Evolutionary conservation across 2,329 filamentous ascomycete genomes (phyloP).

Genomic region (Neonectria coccinea): DNA sequence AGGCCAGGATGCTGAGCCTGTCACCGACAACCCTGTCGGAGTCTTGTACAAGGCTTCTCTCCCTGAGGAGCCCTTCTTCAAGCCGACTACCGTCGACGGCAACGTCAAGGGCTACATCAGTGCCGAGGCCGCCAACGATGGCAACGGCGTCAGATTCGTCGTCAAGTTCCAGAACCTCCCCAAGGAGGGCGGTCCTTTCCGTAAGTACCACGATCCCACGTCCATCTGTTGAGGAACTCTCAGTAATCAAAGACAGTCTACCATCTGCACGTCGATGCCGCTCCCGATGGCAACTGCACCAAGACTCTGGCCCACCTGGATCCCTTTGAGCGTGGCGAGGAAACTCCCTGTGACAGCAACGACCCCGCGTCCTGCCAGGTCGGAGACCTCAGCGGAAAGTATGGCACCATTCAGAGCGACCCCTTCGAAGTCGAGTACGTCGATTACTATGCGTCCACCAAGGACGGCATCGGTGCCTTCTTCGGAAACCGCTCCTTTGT

Average conservation of each 20-base stretch:
- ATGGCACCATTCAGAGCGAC: conserved; percentile 68
- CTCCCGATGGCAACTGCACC: conserved; percentile 80
- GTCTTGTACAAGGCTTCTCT: conserved; percentile 67
- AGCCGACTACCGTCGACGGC: conserved; percentile 58
- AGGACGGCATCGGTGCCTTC: conserved; percentile 64
- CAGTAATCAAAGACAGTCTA: conserved; percentile 64
- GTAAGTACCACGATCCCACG: conserved; percentile 56
- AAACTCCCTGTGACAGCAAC: conserved; percentile 67
- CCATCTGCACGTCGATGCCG: conserved; percentile 76
- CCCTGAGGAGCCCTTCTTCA: conserved; percentile 64
- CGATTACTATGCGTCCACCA: conserved; percentile 69
- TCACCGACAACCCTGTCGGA: conserved; percentile 67
- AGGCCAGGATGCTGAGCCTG: conserved; percentile 61
- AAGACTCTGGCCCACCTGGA: conserved; percentile 76
- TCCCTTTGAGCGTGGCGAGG: conserved; percentile 74
- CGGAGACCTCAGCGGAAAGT: conserved; percentile 81
- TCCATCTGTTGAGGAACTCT: background rate
- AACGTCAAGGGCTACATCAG: conserved; percentile 67
- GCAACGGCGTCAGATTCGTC: conserved; percentile 66
- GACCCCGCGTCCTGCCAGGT: conserved; percentile 76
- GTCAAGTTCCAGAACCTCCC: conserved; percentile 71
- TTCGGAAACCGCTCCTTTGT: conserved; percentile 75
- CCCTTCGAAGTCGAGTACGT: conserved; percentile 63
- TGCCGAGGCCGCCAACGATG: conserved; percentile 59
- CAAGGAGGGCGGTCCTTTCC: conserved; percentile 67